Conservation (phyloP, 345 rosid species). For the Aethionema arabicum region DNA sequence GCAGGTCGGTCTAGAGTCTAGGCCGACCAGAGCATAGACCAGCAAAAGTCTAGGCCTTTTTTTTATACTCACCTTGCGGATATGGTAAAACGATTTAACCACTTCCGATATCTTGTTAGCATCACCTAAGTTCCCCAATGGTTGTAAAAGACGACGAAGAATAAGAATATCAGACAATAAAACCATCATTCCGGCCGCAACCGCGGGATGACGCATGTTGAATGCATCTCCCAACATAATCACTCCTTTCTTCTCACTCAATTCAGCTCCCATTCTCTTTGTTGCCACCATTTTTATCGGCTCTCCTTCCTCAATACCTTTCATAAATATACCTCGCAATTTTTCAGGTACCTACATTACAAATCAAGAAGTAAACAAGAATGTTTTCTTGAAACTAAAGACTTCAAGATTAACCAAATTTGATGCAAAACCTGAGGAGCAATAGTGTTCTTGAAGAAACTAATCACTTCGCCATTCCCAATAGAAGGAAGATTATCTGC, state of each 20-base stretch:
- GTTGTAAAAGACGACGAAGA: constrained; percentile 45
- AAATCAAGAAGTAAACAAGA: background rate
- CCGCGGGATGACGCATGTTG: constrained; percentile 54
- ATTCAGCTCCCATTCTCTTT: constrained; percentile 45
- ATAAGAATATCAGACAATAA: constrained; percentile 51
- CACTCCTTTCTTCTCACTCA: constrained; percentile 48
- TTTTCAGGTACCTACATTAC: constrained; percentile 40
- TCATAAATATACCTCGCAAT: constrained; percentile 40
- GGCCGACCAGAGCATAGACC: too few relatives aligned
- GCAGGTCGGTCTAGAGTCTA: too few relatives aligned
- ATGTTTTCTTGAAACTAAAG: too few relatives aligned
- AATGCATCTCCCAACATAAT: constrained; percentile 55
- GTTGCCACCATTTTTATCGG: constrained; percentile 40
- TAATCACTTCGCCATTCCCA: constrained; percentile 48
- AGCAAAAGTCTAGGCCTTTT: too few relatives aligned
- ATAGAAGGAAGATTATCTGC: constrained; percentile 46
- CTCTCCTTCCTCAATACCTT: constrained; percentile 43
- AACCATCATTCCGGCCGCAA: constrained; percentile 60
- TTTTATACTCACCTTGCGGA: constrained; percentile 43
- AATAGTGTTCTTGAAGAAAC: constrained; percentile 33
- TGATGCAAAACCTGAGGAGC: constrained; percentile 43
- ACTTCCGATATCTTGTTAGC: constrained; percentile 36
- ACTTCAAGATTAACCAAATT: too few relatives aligned
- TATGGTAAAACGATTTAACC: constrained; percentile 47
- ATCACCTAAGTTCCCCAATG: constrained; percentile 40